Percentiles rank a stretch among this genome's conserved stretches.
Conservation (phyloP, 768 basidiomycete genomes). For the Mycena pura region DNA sequence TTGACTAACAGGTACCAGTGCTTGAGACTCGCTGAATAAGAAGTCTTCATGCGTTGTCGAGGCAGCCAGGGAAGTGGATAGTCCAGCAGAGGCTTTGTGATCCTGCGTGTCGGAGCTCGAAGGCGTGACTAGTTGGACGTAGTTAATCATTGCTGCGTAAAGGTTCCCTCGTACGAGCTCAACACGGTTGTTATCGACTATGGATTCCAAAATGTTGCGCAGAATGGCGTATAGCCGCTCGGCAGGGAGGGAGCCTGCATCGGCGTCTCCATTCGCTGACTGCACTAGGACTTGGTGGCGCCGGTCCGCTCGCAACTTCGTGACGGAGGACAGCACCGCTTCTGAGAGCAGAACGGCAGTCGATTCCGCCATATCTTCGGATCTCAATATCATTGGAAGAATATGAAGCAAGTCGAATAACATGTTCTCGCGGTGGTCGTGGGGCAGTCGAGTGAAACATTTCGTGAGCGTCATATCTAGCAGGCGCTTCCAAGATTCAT, state of each 20-base stretch:
- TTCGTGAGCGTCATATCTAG: constrained; percentile 87
- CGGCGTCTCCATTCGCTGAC: constrained; percentile 66
- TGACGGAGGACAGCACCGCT: constrained; percentile 79
- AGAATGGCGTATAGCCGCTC: constrained; percentile 82
- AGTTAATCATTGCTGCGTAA: constrained; percentile 92
- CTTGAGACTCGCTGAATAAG: constrained; percentile 45
- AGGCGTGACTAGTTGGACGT: constrained; percentile 75
- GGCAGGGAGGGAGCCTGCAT: constrained; percentile 74
- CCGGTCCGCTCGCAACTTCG: constrained; percentile 86
- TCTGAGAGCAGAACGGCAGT: constrained; percentile 88
- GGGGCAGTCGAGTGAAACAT: constrained; percentile 83
- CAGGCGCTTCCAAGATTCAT: constrained; percentile 85
- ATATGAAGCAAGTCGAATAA: constrained; percentile 90
- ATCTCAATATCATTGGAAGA: constrained; percentile 72
- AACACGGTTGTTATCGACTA: constrained; percentile 76
- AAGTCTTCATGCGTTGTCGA: constrained; percentile 52
- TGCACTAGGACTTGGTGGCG: constrained; percentile 73
- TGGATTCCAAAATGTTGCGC: constrained; percentile 74
- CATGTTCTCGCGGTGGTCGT: constrained; percentile 85
- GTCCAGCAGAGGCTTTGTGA: constrained; percentile 21
- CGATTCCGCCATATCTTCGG: constrained; percentile 67
- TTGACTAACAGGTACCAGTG: constrained; percentile 37
- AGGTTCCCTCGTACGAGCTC: constrained; percentile 93
- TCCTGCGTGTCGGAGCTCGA: constrained; percentile 28
- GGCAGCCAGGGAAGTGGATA: constrained; percentile 40